Base-by-base conservation (phyloP, 1,284 basidiomycete genomes). In the Tilletia walkeri region DNA sequence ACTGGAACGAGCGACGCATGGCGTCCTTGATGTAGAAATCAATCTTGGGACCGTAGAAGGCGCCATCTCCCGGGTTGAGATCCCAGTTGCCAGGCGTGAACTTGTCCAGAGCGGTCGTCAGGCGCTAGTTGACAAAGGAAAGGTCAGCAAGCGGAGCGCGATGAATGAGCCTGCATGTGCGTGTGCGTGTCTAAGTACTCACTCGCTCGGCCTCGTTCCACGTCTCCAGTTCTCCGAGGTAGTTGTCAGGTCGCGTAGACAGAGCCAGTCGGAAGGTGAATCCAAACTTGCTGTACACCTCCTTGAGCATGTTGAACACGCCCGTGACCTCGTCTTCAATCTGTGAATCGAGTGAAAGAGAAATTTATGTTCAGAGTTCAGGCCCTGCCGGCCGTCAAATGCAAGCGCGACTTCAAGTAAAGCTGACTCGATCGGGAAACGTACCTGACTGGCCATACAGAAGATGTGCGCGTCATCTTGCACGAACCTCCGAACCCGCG, bases 381-480 rank as follows among this genome's bases (percentile, higher is more conserved):
- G 24, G 24, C 1, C 24, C 24, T 30, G 1, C 24, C 24, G 24
- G 24, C 24, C 24, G 24, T 2, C 1, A 30, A 30, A 30, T 30
- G 24, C 24, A 14, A 14, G 41, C 41, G 41, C 41, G 14, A 45
- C 6, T 5, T 61, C 38, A 61, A 30, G 4, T 10, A 16, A 34
- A 10, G 24, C 16, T 5, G 30, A 45, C 10, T 16, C 30, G 4
- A 12, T 1, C 49, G 4, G 14, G 3, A 56, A 45, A 69, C 84
- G 56, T 67, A 91, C 91, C 87, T 94, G 93, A 34, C 90, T 89
- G n/a, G 91, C 90, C 88, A 93, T 95, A 85, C 96, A 99, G 88
- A 99, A 99, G 71, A 98, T 88, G 82, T 95, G 94, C 0, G 92
- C 95, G 83, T 99, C 96, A 84, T 99, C 96, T 86, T 99, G 96